These are phyloP conservation scores for Pichia sp. DNA, from an alignment of 1,139 yeast genomes.

Conservation along the genomic window DNA sequence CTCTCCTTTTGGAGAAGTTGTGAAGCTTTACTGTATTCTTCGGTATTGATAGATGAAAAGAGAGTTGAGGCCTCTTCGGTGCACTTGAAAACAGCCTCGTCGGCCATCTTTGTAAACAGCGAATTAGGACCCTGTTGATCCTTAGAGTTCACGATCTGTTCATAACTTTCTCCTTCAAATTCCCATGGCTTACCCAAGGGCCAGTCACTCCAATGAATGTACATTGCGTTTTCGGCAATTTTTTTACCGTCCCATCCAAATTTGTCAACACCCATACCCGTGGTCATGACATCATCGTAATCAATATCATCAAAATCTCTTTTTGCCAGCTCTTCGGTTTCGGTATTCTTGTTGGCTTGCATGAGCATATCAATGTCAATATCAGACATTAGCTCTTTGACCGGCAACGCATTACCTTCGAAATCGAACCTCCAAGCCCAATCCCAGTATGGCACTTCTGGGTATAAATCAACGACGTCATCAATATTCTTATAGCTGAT, in stretches of 20 bases:
- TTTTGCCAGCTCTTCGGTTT: neutral
- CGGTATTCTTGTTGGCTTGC: neutral
- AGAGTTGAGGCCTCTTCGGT: neutral
- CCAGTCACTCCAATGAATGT: slow-evolving; percentile 34
- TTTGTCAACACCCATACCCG: slow-evolving; percentile 16
- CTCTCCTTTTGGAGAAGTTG: slow-evolving; percentile 5
- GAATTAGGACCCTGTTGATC: neutral
- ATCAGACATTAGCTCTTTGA: slow-evolving; percentile 3
- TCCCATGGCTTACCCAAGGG: slow-evolving; percentile 35
- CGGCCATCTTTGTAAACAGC: slow-evolving; percentile 13
- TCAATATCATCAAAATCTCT: slow-evolving; percentile 1
- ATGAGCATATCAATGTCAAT: slow-evolving; percentile 2
- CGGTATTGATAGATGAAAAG: neutral
- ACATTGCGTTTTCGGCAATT: slow-evolving; percentile 30
- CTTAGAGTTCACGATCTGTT: neutral
- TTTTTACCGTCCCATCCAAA: slow-evolving; percentile 26
- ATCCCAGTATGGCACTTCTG: slow-evolving; percentile 28
- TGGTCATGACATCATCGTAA: neutral
- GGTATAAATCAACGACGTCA: slow-evolving; percentile 15
- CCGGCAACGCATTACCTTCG: slow-evolving; percentile 4
- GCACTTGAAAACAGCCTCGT: slow-evolving; percentile 9
- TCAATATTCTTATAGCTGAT: slow-evolving; percentile 10
- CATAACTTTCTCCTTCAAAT: slow-evolving; percentile 11
- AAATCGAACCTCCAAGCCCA: slow-evolving; percentile 23
- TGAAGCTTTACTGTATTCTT: slow-evolving; percentile 5